Percentiles rank a stretch among this genome's conserved stretches.
phyloP scores from a whole-genome alignment of 1,139 yeast genomes.

The Sugiyamaella japonica region DNA sequence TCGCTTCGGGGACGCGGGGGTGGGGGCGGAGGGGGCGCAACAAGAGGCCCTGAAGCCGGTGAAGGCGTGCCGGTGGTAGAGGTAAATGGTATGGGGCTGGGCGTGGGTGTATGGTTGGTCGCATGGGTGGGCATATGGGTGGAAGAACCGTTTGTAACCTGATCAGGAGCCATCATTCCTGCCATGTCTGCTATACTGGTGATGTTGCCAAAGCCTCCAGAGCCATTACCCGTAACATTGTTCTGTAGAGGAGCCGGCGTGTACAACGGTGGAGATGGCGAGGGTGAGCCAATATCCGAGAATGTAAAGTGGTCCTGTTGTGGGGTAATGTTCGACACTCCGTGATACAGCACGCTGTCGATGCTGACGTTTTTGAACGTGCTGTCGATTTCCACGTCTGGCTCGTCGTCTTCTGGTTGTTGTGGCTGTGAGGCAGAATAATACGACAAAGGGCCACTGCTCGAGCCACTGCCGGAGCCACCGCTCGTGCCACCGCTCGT shows the following conservation, averaged over 20 bases:
- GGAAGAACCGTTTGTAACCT: background rate
- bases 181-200: slow-evolving; percentile 11
- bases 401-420: slow-evolving; percentile 39
- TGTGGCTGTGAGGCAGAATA: slow-evolving; percentile 16
- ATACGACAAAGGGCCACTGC: slow-evolving; percentile 1
- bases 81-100: slow-evolving; percentile 7
- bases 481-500: no score
- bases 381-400: slow-evolving; percentile 38
- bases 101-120: background rate
- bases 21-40: slow-evolving; percentile 24
- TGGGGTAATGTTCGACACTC: slow-evolving; percentile 39
- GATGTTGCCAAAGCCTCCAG: background rate
- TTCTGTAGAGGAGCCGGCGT: background rate
- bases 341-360: slow-evolving; percentile 43
- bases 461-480: no score
- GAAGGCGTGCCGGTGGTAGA: background rate
- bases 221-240: background rate
- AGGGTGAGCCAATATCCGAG: slow-evolving; percentile 19
- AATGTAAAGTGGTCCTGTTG: slow-evolving; percentile 24
- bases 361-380: slow-evolving; percentile 43
- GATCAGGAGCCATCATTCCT: slow-evolving; percentile 10
- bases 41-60: slow-evolving; percentile 4
- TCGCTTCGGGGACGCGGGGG: slow-evolving; percentile 20
- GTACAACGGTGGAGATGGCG: slow-evolving; percentile 21
- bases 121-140: background rate